Percentiles rank a stretch among this genome's conserved stretches.
Conservation (phyloP, 495 filamentous ascomycete genomes). For the Neurospora cerealis region DNA sequence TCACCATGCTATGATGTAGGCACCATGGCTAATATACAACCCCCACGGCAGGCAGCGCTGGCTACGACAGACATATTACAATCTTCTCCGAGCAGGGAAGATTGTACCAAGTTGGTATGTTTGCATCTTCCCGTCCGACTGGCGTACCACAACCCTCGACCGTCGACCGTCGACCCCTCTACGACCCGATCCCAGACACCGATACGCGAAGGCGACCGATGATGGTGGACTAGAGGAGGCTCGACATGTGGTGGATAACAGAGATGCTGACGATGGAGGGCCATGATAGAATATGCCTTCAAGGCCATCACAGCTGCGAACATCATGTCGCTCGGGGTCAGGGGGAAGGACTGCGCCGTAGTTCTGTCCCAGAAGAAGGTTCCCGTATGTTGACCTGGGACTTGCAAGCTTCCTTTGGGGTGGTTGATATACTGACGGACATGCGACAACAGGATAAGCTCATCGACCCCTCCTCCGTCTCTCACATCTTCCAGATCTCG, state of each 20-base stretch:
- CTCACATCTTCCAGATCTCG: slow-evolving; percentile 93
- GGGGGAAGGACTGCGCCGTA: slow-evolving; percentile 94
- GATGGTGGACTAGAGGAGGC: slow-evolving; percentile 1
- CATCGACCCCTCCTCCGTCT: slow-evolving; percentile 93
- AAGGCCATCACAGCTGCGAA: slow-evolving; percentile 99
- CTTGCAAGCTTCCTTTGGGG: not conserved
- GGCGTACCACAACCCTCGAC: not conserved
- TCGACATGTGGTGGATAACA: not conserved
- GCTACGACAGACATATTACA: slow-evolving; percentile 96
- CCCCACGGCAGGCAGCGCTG: slow-evolving; percentile 65
- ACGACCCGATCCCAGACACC: not conserved
- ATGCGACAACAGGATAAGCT: slow-evolving; percentile 72
- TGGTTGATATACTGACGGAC: slow-evolving; percentile 17
- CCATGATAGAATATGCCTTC: slow-evolving; percentile 88
- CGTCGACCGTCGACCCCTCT: slow-evolving; percentile 1
- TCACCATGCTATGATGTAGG: not conserved
- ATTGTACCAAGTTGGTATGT: slow-evolving; percentile 98
- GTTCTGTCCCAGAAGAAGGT: slow-evolving; percentile 99
- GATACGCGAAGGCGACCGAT: not conserved
- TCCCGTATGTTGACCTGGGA: slow-evolving; percentile 55
- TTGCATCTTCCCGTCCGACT: not conserved
- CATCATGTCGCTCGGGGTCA: slow-evolving; percentile 92
- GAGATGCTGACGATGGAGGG: slow-evolving; percentile 20
- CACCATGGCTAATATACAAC: slow-evolving; percentile 12
- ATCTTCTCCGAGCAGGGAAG: slow-evolving; percentile 99